phyloP scores from a whole-genome alignment of 2,329 filamentous ascomycete genomes.

The Ophiocordyceps camponoti-leonardi region DNA sequence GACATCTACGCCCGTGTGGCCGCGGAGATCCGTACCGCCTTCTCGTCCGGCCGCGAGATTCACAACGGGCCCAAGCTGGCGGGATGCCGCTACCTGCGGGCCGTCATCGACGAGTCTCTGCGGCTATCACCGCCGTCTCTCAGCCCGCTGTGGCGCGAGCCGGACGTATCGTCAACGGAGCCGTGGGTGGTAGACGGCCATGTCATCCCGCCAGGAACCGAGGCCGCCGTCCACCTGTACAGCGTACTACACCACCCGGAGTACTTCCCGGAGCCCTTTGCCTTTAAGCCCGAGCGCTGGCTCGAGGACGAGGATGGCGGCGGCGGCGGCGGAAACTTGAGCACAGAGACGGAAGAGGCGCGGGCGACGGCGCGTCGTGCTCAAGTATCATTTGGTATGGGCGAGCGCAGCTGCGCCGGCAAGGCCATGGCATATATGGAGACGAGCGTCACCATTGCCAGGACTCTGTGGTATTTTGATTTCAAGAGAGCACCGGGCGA shows the following conservation, averaged over 20 bases:
- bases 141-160: conserved; percentile 1
- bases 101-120: conserved; percentile 1
- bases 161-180: not conserved
- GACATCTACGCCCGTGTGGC: not conserved
- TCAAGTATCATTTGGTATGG: not conserved
- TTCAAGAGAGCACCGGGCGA: not conserved
- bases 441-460: conserved; percentile 1
- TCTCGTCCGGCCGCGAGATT: conserved; percentile 1
- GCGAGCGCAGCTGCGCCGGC: conserved; percentile 1
- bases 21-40: conserved; percentile 1
- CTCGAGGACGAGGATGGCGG: not conserved
- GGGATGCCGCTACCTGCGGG: conserved; percentile 1
- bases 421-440: conserved; percentile 1
- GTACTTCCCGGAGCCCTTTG: conserved; percentile 5
- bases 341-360: not conserved
- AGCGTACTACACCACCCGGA: conserved; percentile 1
- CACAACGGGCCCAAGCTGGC: not conserved
- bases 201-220: not conserved
- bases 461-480: conserved; percentile 1
- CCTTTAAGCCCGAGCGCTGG: conserved; percentile 5
- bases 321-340: not conserved
- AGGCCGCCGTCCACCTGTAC: conserved; percentile 1
- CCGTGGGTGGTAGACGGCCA: conserved; percentile 1
- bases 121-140: conserved; percentile 1
- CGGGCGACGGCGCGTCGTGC: not conserved